phyloP scores from a whole-genome alignment of 768 basidiomycete genomes.

The Cystofilobasidium macerans region DNA sequence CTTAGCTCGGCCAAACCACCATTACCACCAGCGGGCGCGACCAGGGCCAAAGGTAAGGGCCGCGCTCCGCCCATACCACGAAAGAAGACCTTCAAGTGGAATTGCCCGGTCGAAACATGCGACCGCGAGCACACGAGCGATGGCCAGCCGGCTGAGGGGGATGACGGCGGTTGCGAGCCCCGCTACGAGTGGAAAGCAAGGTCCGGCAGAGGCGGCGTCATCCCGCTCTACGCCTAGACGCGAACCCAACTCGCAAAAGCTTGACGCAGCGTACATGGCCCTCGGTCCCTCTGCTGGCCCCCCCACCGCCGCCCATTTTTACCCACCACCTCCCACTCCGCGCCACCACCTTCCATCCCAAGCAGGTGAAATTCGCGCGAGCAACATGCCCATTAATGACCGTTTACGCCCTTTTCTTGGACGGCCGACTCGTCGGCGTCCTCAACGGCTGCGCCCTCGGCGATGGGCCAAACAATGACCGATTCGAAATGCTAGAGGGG shows the following conservation, averaged over 20 bases:
- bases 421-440: slow-evolving; percentile 1
- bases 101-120: neutral
- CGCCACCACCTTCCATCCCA: neutral
- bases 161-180: neutral
- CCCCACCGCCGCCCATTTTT: too few relatives aligned
- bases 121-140: slow-evolving; percentile 1
- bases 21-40: too few relatives aligned
- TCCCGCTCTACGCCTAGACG: neutral
- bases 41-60: neutral
- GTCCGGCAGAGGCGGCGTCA: neutral
- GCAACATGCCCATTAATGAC: neutral
- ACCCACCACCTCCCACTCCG: too few relatives aligned
- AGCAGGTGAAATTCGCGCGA: neutral
- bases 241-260: too few relatives aligned
- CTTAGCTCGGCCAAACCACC: too few relatives aligned
- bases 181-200: neutral
- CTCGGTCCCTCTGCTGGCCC: too few relatives aligned
- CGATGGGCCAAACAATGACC: slow-evolving; percentile 22
- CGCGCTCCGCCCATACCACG: neutral
- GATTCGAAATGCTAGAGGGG: slow-evolving; percentile 18
- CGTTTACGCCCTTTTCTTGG: neutral
- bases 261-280: too few relatives aligned
- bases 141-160: neutral
- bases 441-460: slow-evolving; percentile 3
- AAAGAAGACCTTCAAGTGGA: neutral